phyloP scores from a whole-genome alignment of 2,329 filamentous ascomycete species.

The Niveomyces coronatus region DNA sequence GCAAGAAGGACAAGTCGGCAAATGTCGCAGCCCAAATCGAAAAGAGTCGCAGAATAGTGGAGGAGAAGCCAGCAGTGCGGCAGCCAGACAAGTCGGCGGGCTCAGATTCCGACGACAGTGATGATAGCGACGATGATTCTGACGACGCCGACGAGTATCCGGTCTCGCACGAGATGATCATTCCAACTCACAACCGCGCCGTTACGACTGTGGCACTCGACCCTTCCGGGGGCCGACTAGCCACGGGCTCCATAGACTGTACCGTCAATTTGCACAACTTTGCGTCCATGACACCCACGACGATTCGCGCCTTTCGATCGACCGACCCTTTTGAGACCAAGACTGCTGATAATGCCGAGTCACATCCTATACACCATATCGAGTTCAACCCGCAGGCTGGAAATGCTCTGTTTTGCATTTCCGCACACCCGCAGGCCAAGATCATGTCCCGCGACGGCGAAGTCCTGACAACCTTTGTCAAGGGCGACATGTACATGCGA shows the following conservation, averaged over 20 bases:
- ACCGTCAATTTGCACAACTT: constrained; percentile 92
- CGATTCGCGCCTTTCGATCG: constrained; percentile 84
- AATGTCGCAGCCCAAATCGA: constrained; percentile 75
- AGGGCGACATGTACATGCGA: constrained; percentile 95
- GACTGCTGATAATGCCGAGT: constrained; percentile 57
- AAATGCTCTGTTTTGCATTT: constrained; percentile 72
- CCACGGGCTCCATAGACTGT: constrained; percentile 87
- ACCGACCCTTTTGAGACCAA: constrained; percentile 80
- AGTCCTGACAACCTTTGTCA: constrained; percentile 76
- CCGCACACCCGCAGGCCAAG: constrained; percentile 82
- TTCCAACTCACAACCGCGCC: constrained; percentile 85
- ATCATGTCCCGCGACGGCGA: constrained; percentile 86
- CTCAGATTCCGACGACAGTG: constrained; percentile 32
- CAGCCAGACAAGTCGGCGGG: constrained; percentile 25
- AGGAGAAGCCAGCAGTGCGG: constrained; percentile 1
- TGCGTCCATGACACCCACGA: constrained; percentile 88
- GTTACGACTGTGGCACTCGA: constrained; percentile 80
- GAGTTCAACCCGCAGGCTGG: constrained; percentile 79
- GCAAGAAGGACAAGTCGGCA: constrained; percentile 64
- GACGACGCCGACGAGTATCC: constrained; percentile 83
- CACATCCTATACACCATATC: constrained; percentile 78
- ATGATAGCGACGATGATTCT: constrained; percentile 44
- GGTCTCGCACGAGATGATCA: constrained; percentile 80
- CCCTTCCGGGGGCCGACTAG: constrained; percentile 70
- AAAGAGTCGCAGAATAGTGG: constrained; percentile 53